Base-by-base conservation (phyloP, 202 grass and related monocot genomes). In the Musa balbisiana region DNA sequence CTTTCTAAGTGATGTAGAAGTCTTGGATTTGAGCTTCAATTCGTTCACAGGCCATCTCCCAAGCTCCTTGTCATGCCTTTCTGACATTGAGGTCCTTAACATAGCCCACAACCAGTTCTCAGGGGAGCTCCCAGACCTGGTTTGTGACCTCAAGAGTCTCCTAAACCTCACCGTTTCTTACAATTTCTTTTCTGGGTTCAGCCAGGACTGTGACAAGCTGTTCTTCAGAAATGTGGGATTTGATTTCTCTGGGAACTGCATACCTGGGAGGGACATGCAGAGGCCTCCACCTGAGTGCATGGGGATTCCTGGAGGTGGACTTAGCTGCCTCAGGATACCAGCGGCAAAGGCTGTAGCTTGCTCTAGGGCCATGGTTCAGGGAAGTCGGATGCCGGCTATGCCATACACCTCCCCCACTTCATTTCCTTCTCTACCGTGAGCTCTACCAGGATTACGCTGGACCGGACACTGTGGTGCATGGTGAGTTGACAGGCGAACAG, bases 111-210 rank as follows among this genome's bases (percentile, higher is more conserved):
- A 97, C 86, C 83, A 89, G 73, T 59, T 97, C n/a, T 85, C 80
- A 1, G 90, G 93, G 24, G 85, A 91, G 59, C 80, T 92, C 0
- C 85, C 90, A 0, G 85, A 92, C 22, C 75, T 89, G 74, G 80
- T 96, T 9, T 92, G 90, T 67, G 82, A 88, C 52, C 82, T 96
- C 52, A 81, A 74, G 19, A 80, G 87, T 75, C 87, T 92, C n/a
- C 86, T 80, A 8, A 92, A 92, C 63, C 81, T 92, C 0, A 88
- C 87, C 2, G 87, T 92, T 8, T 56, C 93, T 0, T 96, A 92
- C 86, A 96, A 92, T 81, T 97, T 92, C 78, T 88, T 92, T 81
- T 97, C 85, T 55, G 87, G 87, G 52, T 87, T 97, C 50, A 84
- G 92, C 62, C 65, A 87, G 76, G 76, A 82, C 4, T 96, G 92